These are phyloP conservation scores for Alternaria dauci DNA, from an alignment of 2,329 filamentous ascomycete species.

Conservation along the genomic window DNA sequence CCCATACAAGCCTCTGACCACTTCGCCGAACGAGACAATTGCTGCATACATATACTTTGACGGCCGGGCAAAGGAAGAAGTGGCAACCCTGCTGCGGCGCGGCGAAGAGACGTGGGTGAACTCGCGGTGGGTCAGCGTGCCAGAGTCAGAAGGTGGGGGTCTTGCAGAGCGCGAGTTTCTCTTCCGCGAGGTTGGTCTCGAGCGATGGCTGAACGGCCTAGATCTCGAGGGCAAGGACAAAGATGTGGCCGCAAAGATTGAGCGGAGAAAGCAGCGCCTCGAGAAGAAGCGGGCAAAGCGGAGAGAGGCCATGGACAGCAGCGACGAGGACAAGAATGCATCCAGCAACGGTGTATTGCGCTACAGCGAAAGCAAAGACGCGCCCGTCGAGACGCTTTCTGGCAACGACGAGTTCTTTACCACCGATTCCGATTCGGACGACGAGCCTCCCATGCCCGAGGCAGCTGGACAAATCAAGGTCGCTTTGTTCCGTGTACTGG, in stretches of 20 bases:
- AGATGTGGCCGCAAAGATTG: slow-evolving; percentile 83
- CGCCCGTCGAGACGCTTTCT: slow-evolving; percentile 76
- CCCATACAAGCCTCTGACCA: slow-evolving; percentile 91
- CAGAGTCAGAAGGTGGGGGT: slow-evolving; percentile 88
- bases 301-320: slow-evolving; percentile 62
- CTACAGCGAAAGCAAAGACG: slow-evolving; percentile 79
- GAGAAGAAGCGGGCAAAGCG: slow-evolving; percentile 87
- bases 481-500: slow-evolving; percentile 91
- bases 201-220: slow-evolving; percentile 94
- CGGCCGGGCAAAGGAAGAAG: slow-evolving; percentile 92
- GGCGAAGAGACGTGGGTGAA: slow-evolving; percentile 99
- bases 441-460: slow-evolving; percentile 87
- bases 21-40: slow-evolving; percentile 94
- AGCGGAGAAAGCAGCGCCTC: slow-evolving; percentile 70
- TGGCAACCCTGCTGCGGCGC: slow-evolving; percentile 87
- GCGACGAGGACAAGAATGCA: slow-evolving; percentile 55
- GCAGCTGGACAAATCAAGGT: slow-evolving; percentile 98
- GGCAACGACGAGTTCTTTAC: slow-evolving; percentile 71
- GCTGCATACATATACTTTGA: slow-evolving; percentile 99
- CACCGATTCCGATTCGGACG: slow-evolving; percentile 75
- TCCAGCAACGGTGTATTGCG: slow-evolving; percentile 69
- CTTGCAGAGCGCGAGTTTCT: slow-evolving; percentile 96
- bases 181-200: slow-evolving; percentile 94
- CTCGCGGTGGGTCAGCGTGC: slow-evolving; percentile 95
- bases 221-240: slow-evolving; percentile 82